Percentiles rank a stretch among this genome's conserved stretches.
Evolutionary conservation across 2,329 filamentous ascomycete genomes (phyloP).

Genomic region (Fusarium sp.): DNA sequence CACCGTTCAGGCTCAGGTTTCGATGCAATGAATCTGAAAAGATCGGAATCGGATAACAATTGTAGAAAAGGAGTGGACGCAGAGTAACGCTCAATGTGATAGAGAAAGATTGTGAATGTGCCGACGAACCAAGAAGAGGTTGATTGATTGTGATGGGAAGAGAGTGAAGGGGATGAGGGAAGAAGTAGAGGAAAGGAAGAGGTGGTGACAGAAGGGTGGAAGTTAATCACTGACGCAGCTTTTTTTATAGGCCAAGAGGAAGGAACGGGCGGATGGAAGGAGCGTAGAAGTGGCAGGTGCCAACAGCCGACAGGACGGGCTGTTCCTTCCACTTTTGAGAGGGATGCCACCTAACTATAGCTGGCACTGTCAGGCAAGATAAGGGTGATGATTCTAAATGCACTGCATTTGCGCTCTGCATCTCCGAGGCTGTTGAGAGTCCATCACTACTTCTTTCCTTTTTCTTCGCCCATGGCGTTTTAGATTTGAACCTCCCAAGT

Average conservation of each 20-base stretch:
- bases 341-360: constrained; percentile 4
- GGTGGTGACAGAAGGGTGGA: constrained; percentile 26
- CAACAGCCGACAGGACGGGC: constrained; percentile 31
- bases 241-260: constrained; percentile 39
- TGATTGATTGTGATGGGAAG: constrained; percentile 25
- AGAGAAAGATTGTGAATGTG: constrained; percentile 47
- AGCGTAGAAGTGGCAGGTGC: constrained; percentile 29
- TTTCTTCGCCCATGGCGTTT: background rate
- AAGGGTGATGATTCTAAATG: background rate
- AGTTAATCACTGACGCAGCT: constrained; percentile 47
- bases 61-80: constrained; percentile 46
- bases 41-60: constrained; percentile 31
- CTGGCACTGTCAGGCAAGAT: constrained; percentile 18
- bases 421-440: background rate
- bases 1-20: constrained; percentile 7
- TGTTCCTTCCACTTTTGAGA: constrained; percentile 17
- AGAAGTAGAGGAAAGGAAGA: constrained; percentile 28
- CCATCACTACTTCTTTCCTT: background rate
- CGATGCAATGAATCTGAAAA: constrained; percentile 12
- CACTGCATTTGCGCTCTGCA: background rate
- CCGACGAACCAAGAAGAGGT: constrained; percentile 36
- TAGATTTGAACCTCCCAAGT: background rate
- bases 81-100: constrained; percentile 47
- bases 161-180: constrained; percentile 17
- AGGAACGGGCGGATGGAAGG: constrained; percentile 41